Conservation (phyloP, 371 early-diverging fungal genomes). For the Mortierella sp. region DNA sequence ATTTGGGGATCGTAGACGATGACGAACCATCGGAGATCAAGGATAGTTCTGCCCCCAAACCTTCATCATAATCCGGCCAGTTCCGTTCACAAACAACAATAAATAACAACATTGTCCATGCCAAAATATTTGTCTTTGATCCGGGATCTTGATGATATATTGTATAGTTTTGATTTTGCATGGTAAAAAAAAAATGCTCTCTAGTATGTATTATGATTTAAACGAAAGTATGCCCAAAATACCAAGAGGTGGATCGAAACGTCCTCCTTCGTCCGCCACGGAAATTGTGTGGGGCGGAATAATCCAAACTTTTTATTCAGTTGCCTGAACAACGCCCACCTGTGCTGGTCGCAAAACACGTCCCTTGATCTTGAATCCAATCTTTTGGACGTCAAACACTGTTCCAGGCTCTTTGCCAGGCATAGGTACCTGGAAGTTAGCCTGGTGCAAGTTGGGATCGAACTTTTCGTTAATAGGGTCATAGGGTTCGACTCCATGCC, state of each 20-base stretch:
- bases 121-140: not conserved
- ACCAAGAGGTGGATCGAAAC: not conserved
- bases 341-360: conserved; percentile 96
- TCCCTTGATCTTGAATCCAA: conserved; percentile 92
- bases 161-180: not conserved
- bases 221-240: conserved; percentile 1
- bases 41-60: not conserved
- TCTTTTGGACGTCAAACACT: conserved; percentile 90
- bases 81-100: not conserved
- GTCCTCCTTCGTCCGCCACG: not conserved
- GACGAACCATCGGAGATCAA: conserved; percentile 24
- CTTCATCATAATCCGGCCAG: conserved; percentile 9
- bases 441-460: conserved; percentile 95
- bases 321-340: conserved; percentile 90
- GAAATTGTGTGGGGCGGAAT: not conserved
- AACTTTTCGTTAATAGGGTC: conserved; percentile 89
- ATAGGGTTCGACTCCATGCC: conserved; percentile 90
- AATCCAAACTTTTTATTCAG: conserved; percentile 24
- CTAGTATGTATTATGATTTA: not conserved
- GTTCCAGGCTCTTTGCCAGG: conserved; percentile 91
- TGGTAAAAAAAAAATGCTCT: not conserved
- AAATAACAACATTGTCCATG: not conserved
- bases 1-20: conserved; percentile 45
- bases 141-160: not conserved
- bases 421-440: conserved; percentile 93